phyloP scores from a whole-genome alignment of 176 grass and related monocot species.

The Eragrostis nindensis region DNA sequence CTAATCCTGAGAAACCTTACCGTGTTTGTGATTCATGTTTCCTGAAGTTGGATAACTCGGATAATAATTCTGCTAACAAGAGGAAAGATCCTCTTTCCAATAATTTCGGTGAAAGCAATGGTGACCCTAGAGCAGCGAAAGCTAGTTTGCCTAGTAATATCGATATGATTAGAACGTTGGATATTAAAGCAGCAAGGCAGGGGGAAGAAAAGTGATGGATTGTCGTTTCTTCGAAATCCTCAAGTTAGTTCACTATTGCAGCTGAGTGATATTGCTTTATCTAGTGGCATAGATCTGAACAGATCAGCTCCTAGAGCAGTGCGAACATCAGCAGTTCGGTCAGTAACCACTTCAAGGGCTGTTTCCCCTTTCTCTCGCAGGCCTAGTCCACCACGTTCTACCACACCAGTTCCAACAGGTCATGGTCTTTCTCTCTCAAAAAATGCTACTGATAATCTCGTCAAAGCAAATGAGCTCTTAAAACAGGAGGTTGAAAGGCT shows the following conservation, averaged over 20 bases:
- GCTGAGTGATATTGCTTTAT: slow-evolving; percentile 76
- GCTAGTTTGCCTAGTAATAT: slow-evolving; percentile 63
- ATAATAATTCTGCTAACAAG: slow-evolving; percentile 53
- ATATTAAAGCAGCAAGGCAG: slow-evolving; percentile 62
- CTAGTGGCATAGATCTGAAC: slow-evolving; percentile 57
- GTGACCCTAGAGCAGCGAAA: slow-evolving; percentile 51
- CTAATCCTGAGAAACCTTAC: slow-evolving; percentile 82
- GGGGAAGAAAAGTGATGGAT: slow-evolving; percentile 55
- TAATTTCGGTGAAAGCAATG: slow-evolving; percentile 57
- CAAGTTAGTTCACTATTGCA: slow-evolving; percentile 76
- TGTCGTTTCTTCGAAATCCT: slow-evolving; percentile 67
- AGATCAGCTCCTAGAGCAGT: slow-evolving; percentile 61
- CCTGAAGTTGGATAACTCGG: slow-evolving; percentile 69
- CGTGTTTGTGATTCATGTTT: slow-evolving; percentile 97
- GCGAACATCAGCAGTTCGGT: slow-evolving; percentile 49
- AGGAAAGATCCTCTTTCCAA: slow-evolving; percentile 55
- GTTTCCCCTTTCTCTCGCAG: slow-evolving; percentile 95
- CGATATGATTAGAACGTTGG: slow-evolving; percentile 79
- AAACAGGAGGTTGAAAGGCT: slow-evolving; percentile 86
- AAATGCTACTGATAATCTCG: slow-evolving; percentile 71
- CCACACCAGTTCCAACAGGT: slow-evolving; percentile 76
- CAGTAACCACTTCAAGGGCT: slow-evolving; percentile 76
- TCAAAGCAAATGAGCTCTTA: slow-evolving; percentile 83
- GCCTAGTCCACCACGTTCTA: slow-evolving; percentile 78
- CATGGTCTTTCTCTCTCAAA: slow-evolving; percentile 88